Evolutionary conservation across 2,329 filamentous ascomycete genomes (phyloP).

Genomic region (Pyrenophora teres): DNA sequence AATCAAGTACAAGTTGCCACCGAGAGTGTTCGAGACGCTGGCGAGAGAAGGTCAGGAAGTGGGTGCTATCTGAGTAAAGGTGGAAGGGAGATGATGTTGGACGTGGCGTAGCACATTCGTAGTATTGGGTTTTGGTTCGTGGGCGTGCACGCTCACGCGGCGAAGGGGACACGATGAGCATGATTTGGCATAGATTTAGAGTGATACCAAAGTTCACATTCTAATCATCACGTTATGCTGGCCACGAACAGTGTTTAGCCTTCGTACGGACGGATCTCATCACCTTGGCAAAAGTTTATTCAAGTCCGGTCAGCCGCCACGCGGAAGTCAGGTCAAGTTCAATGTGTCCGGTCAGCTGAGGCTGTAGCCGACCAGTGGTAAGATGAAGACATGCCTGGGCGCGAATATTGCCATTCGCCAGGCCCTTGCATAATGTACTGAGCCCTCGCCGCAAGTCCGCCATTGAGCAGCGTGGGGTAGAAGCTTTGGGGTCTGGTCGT

Average conservation of each 20-base stretch:
- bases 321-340: no score
- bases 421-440: neutral
- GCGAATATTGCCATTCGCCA: no score
- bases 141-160: neutral
- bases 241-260: neutral
- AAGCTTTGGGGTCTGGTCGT: neutral
- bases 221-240: no score
- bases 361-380: no score
- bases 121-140: neutral
- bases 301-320: no score
- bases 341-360: no score
- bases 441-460: neutral
- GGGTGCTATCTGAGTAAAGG: conserved; percentile 31
- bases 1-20: conserved; percentile 87
- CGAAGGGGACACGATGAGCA: neutral
- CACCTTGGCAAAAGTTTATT: neutral
- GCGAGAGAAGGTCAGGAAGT: conserved; percentile 68
- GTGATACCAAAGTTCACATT: conserved; percentile 2
- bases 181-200: neutral
- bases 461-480: neutral
- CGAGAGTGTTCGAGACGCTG: conserved; percentile 84
- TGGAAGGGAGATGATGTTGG: neutral
- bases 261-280: neutral
- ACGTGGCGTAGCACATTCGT: neutral
- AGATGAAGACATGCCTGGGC: no score